Conservation (phyloP, 2,329 filamentous ascomycete genomes). For the Rhexocercosporidium sp. region DNA sequence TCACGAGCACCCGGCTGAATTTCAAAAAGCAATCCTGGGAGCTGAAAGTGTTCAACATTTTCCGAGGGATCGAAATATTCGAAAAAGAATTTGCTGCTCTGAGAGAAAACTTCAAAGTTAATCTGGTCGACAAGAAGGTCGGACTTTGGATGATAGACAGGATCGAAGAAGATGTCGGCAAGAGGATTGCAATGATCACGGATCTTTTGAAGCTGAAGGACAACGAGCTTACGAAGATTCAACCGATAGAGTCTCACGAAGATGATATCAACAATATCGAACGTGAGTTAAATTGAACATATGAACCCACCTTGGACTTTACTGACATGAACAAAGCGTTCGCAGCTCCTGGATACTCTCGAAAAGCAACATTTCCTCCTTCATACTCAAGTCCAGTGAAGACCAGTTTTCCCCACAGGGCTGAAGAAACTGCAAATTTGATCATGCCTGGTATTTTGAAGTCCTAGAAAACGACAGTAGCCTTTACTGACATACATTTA, state of each 20-base stretch:
- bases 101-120: conserved; percentile 10
- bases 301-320: neutral
- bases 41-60: conserved; percentile 5
- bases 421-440: too few species aligned
- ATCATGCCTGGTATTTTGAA: too few species aligned
- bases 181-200: neutral
- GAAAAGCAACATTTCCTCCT: neutral
- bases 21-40: neutral
- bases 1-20: neutral
- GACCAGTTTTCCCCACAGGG: neutral
- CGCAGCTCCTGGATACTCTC: neutral
- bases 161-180: conserved; percentile 17
- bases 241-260: too few species aligned
- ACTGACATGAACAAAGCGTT: neutral
- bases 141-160: conserved; percentile 14
- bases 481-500: too few species aligned
- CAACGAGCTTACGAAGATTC: neutral
- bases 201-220: neutral
- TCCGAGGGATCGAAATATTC: conserved; percentile 3
- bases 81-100: conserved; percentile 1
- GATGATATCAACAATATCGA: too few species aligned
- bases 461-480: too few species aligned
- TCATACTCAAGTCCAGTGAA: neutral
- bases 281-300: too few species aligned
- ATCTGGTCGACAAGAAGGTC: neutral